phyloP scores from a whole-genome alignment of 352 stramenopile species.

The Globisporangium cylindrosporum region DNA sequence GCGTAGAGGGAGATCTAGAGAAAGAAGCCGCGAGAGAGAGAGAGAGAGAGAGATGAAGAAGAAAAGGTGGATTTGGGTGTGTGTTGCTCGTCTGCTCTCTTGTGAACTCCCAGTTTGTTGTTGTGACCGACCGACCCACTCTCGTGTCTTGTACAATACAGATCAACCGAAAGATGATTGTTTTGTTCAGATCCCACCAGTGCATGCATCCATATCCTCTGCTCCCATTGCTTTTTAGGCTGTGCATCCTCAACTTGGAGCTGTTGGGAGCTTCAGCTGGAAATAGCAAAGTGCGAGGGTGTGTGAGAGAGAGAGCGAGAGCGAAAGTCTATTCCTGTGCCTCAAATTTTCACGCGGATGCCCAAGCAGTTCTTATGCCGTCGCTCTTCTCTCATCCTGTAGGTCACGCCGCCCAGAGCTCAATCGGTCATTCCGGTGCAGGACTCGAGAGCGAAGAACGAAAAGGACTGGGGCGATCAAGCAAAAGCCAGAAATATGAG shows the following conservation, averaged over 20 bases:
- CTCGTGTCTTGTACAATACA: constrained; percentile 32
- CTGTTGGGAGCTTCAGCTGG: neutral
- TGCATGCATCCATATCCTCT: too few relatives aligned
- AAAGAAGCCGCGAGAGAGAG: constrained; percentile 5
- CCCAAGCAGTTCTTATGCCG: constrained; percentile 1
- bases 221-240: too few relatives aligned
- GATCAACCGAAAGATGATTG: constrained; percentile 19
- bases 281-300: neutral
- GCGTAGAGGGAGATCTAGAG: constrained; percentile 18
- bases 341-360: neutral
- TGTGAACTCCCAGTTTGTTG: constrained; percentile 11
- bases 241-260: too few relatives aligned
- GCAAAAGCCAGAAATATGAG: constrained; percentile 27
- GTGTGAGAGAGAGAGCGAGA: neutral
- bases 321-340: neutral
- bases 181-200: neutral
- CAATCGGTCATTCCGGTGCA: constrained; percentile 8
- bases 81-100: constrained; percentile 10
- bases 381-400: neutral
- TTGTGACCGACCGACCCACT: constrained; percentile 7
- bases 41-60: neutral
- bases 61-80: constrained; percentile 5
- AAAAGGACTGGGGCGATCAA: neutral
- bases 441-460: neutral
- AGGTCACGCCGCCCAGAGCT: neutral